These are phyloP conservation scores for Alternaria brassicicola DNA, from an alignment of 2,329 filamentous ascomycete genomes.

Conservation along the genomic window DNA sequence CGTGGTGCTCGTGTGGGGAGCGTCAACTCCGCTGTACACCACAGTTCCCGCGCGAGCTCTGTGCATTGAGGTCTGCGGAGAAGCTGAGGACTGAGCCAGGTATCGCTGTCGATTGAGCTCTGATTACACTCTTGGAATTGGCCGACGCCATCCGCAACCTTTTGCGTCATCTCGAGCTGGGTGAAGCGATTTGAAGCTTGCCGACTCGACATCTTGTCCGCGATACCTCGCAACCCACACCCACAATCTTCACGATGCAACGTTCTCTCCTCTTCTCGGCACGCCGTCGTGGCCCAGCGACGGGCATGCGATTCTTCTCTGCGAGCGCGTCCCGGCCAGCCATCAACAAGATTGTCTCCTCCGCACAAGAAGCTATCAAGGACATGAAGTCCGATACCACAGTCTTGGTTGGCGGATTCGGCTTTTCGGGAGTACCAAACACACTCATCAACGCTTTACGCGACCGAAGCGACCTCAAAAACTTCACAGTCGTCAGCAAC, in stretches of 20 bases:
- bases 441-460: constrained; percentile 50
- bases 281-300: constrained; percentile 37
- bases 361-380: constrained; percentile 47
- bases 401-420: constrained; percentile 48
- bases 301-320: constrained; percentile 43
- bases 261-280: constrained; percentile 43
- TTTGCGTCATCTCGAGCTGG: background rate
- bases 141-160: background rate
- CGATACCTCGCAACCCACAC: background rate
- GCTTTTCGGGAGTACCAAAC: constrained; percentile 49
- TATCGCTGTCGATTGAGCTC: constrained; percentile 8
- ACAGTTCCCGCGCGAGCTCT: constrained; percentile 1
- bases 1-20: constrained; percentile 41
- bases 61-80: constrained; percentile 23
- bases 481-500: constrained; percentile 77
- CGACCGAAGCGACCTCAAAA: constrained; percentile 42
- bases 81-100: constrained; percentile 12
- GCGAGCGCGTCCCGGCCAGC: constrained; percentile 38
- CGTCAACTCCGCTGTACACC: constrained; percentile 28
- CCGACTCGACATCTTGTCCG: background rate
- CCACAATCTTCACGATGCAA: constrained; percentile 36
- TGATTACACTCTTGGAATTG: background rate
- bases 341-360: constrained; percentile 50
- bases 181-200: background rate
- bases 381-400: constrained; percentile 49